phyloP scores from a whole-genome alignment of 2,329 filamentous ascomycete species.

The Scopulariopsis brevicaulis region DNA sequence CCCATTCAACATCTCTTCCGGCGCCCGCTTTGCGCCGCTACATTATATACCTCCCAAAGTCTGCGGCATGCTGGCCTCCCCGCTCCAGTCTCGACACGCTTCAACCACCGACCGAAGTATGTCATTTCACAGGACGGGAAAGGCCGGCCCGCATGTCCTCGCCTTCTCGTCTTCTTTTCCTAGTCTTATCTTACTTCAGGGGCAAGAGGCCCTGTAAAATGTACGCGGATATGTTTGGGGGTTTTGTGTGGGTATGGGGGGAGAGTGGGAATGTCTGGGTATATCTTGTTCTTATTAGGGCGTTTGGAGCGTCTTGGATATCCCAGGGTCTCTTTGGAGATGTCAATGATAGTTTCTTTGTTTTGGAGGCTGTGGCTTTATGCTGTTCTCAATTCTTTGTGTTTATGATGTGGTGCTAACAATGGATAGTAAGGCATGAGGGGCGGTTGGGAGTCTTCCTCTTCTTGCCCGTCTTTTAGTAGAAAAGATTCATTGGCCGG shows the following conservation, averaged over 20 bases:
- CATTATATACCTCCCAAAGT: background rate
- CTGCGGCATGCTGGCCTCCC: background rate
- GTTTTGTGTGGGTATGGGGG: background rate
- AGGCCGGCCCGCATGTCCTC: too few species aligned
- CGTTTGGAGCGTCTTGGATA: background rate
- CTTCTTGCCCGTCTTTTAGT: too few species aligned
- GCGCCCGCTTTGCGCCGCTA: background rate
- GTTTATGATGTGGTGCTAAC: background rate
- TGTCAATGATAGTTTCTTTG: background rate
- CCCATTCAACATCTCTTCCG: background rate
- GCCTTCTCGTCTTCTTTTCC: too few species aligned
- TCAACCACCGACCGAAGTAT: too few species aligned
- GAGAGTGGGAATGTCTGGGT: background rate
- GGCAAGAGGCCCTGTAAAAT: too few species aligned
- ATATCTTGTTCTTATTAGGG: background rate
- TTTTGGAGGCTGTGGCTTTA: background rate
- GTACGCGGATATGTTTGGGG: too few species aligned
- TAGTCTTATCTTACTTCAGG: too few species aligned
- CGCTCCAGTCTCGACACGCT: background rate
- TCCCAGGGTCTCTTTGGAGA: background rate
- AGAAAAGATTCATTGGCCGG: too few species aligned
- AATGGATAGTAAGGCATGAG: background rate
- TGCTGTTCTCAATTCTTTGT: background rate
- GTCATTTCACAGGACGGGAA: too few species aligned
- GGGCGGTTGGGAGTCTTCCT: too few species aligned